phyloP scores from a whole-genome alignment of 495 filamentous ascomycete species.

The Trichoderma reesei region DNA sequence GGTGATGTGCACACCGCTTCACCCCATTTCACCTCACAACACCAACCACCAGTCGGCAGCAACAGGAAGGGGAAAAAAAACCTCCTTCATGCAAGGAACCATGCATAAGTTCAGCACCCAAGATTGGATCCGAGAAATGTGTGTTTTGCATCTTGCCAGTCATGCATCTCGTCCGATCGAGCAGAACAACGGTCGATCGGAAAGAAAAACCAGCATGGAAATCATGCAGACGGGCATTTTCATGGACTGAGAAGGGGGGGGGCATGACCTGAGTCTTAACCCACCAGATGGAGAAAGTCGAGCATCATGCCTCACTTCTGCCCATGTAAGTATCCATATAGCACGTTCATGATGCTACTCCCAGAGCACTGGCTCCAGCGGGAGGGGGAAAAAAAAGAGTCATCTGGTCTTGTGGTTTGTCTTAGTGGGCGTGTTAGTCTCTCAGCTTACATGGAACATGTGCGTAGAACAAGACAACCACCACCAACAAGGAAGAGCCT shows the following conservation, averaged over 20 bases:
- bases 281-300: constrained; percentile 1
- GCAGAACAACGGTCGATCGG: neutral
- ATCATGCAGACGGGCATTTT: constrained; percentile 11
- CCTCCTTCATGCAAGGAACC: constrained; percentile 4
- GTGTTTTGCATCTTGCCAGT: neutral
- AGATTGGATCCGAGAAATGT: too few relatives aligned
- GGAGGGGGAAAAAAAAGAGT: neutral
- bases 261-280: constrained; percentile 8
- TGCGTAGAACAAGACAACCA: too few relatives aligned
- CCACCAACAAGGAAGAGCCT: too few relatives aligned
- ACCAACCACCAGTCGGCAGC: too few relatives aligned
- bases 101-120: neutral
- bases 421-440: neutral
- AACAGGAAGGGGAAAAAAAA: neutral
- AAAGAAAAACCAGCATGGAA: neutral
- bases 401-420: neutral
- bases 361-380: too few relatives aligned
- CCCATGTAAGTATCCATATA: too few relatives aligned
- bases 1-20: neutral
- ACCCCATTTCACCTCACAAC: too few relatives aligned
- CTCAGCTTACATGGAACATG: constrained; percentile 10
- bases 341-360: too few relatives aligned
- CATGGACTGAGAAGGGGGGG: neutral
- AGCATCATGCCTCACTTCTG: too few relatives aligned
- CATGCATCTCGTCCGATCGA: constrained; percentile 1